These are phyloP conservation scores for Phytophthora idaei DNA, from an alignment of 352 stramenopile species.

Conservation along the genomic window DNA sequence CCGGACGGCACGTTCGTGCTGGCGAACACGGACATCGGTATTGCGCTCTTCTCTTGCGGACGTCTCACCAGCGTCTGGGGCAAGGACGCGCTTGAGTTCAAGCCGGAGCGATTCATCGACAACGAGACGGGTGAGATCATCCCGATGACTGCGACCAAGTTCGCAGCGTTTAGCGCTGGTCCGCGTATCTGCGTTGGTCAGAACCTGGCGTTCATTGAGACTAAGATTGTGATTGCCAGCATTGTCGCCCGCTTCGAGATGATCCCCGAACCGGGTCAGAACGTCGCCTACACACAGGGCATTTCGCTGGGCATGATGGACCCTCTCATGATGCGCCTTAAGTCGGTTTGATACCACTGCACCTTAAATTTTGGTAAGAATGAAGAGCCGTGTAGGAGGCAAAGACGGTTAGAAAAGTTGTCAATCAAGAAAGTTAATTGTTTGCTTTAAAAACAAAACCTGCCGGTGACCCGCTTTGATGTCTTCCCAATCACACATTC, in stretches of 20 bases:
- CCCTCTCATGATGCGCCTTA: conserved; percentile 33
- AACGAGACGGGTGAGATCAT: conserved; percentile 31
- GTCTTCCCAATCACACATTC: not conserved
- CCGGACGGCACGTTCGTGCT: conserved; percentile 62
- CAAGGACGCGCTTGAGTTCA: conserved; percentile 43
- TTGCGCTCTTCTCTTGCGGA: conserved; percentile 48
- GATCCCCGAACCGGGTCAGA: conserved; percentile 53
- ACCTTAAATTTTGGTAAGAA: not conserved
- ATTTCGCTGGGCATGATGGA: conserved; percentile 61
- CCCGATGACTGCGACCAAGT: conserved; percentile 46
- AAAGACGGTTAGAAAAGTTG: conserved; percentile 1
- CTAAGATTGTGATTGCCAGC: conserved; percentile 68
- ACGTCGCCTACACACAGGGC: conserved; percentile 70
- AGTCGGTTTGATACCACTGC: conserved; percentile 6
- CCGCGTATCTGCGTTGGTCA: conserved; percentile 58
- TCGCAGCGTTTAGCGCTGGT: conserved; percentile 58
- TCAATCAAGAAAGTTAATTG: conserved; percentile 17
- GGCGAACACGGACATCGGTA: conserved; percentile 37
- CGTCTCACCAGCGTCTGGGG: conserved; percentile 56
- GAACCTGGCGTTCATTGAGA: conserved; percentile 55
- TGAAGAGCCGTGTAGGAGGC: not conserved
- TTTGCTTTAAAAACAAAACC: not conserved
- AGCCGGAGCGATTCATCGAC: conserved; percentile 56
- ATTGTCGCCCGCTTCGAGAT: conserved; percentile 50
- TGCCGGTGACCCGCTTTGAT: no score